Evolutionary conservation across 768 basidiomycete genomes (phyloP).

Genomic region (Chlorophyllum brunneum): DNA sequence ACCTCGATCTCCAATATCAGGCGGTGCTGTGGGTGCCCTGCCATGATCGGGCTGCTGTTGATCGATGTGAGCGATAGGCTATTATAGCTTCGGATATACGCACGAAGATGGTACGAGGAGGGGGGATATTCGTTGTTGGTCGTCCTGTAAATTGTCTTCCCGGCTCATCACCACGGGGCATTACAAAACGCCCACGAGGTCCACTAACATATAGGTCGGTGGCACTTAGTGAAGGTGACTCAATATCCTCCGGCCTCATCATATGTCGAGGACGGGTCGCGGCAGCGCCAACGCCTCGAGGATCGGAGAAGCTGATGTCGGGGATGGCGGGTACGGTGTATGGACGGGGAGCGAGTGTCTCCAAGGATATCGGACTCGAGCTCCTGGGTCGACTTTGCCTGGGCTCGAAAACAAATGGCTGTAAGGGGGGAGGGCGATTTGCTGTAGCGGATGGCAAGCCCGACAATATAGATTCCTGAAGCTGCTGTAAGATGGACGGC

Average conservation of each 20-base stretch:
- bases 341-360: constrained; percentile 12
- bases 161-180: too few relatives aligned
- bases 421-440: constrained; percentile 14
- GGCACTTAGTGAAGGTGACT: not conserved
- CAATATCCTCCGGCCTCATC: not conserved
- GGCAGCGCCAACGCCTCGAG: not conserved
- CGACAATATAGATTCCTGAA: constrained; percentile 53
- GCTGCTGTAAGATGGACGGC: constrained; percentile 52
- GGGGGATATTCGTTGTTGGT: not conserved
- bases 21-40: constrained; percentile 26
- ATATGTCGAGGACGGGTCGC: not conserved
- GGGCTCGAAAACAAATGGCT: constrained; percentile 16
- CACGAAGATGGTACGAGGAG: not conserved
- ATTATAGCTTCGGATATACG: not conserved
- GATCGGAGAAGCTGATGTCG: constrained; percentile 1
- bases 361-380: constrained; percentile 15
- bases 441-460: constrained; percentile 5
- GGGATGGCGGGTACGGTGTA: constrained; percentile 10
- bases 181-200: too few relatives aligned
- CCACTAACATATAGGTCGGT: constrained; percentile 8
- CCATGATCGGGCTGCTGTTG: not conserved
- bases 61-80: not conserved
- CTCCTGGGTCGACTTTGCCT: constrained; percentile 14
- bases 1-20: constrained; percentile 6
- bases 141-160: not conserved